These are phyloP conservation scores for Phytopythium montanum DNA, from an alignment of 352 stramenopile genomes.

Conservation along the genomic window DNA sequence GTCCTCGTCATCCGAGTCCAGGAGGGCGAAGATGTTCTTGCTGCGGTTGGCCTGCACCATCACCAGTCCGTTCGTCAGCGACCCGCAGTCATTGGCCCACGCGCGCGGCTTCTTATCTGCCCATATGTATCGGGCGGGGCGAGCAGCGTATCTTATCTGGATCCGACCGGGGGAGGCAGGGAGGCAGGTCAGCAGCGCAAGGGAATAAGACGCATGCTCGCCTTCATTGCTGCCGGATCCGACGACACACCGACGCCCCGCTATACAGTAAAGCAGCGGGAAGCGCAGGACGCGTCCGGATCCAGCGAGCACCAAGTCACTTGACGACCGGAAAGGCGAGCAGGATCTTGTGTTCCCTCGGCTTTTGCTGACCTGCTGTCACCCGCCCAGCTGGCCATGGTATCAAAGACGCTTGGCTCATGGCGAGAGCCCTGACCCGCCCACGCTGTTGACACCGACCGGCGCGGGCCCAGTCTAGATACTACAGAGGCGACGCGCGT, in stretches of 20 bases:
- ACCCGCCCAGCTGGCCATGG: too few relatives aligned
- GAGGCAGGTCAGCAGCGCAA: too few relatives aligned
- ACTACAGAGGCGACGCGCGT: not conserved
- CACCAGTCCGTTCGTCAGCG: not conserved
- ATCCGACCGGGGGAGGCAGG: too few relatives aligned
- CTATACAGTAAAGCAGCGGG: not conserved
- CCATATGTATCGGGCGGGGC: too few relatives aligned
- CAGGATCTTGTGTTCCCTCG: not conserved
- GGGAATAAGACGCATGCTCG: too few relatives aligned
- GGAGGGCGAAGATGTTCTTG: constrained; percentile 68
- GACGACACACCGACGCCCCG: not conserved
- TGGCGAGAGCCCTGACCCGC: not conserved
- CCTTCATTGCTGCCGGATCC: not conserved
- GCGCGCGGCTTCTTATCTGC: not conserved
- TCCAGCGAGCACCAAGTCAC: not conserved
- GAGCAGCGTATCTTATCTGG: too few relatives aligned
- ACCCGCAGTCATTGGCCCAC: too few relatives aligned
- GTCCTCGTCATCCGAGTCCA: constrained; percentile 81
- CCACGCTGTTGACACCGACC: not conserved
- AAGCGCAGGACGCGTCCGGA: not conserved
- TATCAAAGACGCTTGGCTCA: not conserved
- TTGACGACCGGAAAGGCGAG: not conserved
- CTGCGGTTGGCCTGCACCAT: constrained; percentile 37
- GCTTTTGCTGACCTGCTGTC: not conserved
- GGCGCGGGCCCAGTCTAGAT: too few relatives aligned